Conservation (phyloP, 371 early-diverging fungal genomes). For the Amoeboaphelidium protococcarum region DNA sequence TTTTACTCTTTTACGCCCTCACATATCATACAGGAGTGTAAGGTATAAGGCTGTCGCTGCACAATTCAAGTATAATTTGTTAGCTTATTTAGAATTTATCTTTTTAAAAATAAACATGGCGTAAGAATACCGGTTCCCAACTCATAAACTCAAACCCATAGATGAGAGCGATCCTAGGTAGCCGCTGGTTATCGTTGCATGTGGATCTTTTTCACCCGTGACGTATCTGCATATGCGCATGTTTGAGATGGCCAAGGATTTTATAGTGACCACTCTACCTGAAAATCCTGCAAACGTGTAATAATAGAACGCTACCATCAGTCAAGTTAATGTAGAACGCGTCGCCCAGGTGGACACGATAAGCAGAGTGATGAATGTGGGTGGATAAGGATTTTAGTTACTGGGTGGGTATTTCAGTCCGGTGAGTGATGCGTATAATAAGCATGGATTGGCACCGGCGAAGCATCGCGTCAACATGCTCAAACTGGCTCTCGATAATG, state of each 20-base stretch:
- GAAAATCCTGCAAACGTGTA: no score
- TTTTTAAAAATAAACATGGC: no score
- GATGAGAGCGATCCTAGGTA: slow-evolving; percentile 14
- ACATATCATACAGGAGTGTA: no score
- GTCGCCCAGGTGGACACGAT: no score
- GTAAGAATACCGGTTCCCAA: neutral
- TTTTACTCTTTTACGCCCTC: no score
- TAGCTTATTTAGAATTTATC: no score
- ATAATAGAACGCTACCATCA: no score
- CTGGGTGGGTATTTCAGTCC: slow-evolving; percentile 89
- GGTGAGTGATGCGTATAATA: slow-evolving; percentile 69
- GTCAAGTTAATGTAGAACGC: no score
- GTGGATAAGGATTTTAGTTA: no score
- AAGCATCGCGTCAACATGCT: slow-evolving; percentile 80
- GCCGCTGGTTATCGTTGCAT: slow-evolving; percentile 81
- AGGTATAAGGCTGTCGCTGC: no score
- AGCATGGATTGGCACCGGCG: slow-evolving; percentile 61
- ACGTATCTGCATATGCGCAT: slow-evolving; percentile 89
- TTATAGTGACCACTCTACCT: slow-evolving; percentile 35
- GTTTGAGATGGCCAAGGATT: slow-evolving; percentile 91
- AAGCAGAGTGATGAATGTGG: no score
- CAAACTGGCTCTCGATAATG: slow-evolving; percentile 48
- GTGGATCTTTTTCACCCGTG: slow-evolving; percentile 89
- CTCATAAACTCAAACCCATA: neutral
- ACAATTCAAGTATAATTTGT: no score